Evolutionary conservation across 495 filamentous ascomycete genomes (phyloP).

Genomic region (Cercophora samala): DNA sequence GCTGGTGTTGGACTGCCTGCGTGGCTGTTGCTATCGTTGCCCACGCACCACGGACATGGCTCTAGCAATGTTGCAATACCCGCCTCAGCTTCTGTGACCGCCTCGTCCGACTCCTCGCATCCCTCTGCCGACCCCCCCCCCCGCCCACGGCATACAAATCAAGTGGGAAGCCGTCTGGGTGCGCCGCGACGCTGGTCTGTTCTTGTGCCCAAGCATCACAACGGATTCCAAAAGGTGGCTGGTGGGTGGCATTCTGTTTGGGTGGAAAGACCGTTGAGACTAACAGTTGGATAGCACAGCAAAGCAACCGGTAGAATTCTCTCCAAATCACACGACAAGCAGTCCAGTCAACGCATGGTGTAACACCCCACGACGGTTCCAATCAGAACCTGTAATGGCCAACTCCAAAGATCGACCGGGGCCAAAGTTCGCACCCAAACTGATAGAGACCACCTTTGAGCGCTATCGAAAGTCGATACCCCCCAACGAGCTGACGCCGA

Average conservation of each 20-base stretch:
- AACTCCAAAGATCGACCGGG: slow-evolving; percentile 33
- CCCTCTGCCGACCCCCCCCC: slow-evolving; percentile 10
- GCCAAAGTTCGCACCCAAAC: slow-evolving; percentile 55
- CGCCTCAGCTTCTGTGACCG: slow-evolving; percentile 23
- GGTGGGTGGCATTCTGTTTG: not conserved
- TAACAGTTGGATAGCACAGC: not conserved
- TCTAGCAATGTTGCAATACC: slow-evolving; percentile 21
- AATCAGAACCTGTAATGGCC: slow-evolving; percentile 23
- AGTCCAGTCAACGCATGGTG: slow-evolving; percentile 10
- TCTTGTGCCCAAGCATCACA: not conserved
- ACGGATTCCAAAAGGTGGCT: not conserved
- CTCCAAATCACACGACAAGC: no score
- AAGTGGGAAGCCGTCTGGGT: slow-evolving; percentile 13
- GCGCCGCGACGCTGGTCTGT: not conserved
- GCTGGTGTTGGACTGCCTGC: not conserved
- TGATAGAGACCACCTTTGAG: slow-evolving; percentile 58
- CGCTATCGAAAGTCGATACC: slow-evolving; percentile 45
- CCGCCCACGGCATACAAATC: slow-evolving; percentile 19
- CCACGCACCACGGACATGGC: slow-evolving; percentile 14
- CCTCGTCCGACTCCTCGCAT: slow-evolving; percentile 11
- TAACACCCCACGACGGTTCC: slow-evolving; percentile 2
- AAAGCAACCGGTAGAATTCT: no score
- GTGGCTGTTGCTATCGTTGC: slow-evolving; percentile 17
- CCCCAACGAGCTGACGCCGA: slow-evolving; percentile 48
- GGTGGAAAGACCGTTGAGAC: not conserved